phyloP scores from a whole-genome alignment of 805 yeast genomes.

The Candida nitratophila region DNA sequence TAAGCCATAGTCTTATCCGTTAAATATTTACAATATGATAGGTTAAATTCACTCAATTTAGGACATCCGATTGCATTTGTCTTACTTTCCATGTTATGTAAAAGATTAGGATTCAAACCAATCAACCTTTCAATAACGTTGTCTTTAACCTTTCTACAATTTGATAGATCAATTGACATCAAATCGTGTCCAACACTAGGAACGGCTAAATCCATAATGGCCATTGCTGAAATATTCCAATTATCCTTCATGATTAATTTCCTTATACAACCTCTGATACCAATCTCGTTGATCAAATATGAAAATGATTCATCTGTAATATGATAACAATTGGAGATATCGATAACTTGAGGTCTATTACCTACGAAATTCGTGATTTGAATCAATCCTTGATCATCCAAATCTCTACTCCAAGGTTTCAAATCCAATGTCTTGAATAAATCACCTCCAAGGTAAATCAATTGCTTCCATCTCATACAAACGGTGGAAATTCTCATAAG shows the following conservation, averaged over 20 bases:
- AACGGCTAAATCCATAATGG: conserved; percentile 69
- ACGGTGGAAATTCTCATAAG: conserved; percentile 53
- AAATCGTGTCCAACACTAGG: conserved; percentile 55
- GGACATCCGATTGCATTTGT: conserved; percentile 45
- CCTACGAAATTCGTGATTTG: conserved; percentile 66
- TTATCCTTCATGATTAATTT: conserved; percentile 56
- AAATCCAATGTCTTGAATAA: conserved; percentile 49
- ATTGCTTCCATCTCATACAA: conserved; percentile 62
- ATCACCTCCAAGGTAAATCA: conserved; percentile 49
- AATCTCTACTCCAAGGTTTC: conserved; percentile 52
- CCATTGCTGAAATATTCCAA: conserved; percentile 78
- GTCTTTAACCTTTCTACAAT: conserved; percentile 69
- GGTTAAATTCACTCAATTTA: conserved; percentile 41
- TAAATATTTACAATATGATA: conserved; percentile 72
- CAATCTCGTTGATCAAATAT: conserved; percentile 63
- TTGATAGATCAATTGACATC: conserved; percentile 57
- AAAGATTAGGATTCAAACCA: conserved; percentile 36
- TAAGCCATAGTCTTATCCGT: conserved; percentile 64
- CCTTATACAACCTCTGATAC: conserved; percentile 53
- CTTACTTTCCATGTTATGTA: not conserved
- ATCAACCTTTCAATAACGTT: conserved; percentile 63
- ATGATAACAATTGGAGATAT: conserved; percentile 70
- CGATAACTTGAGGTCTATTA: conserved; percentile 51
- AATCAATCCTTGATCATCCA: conserved; percentile 50
- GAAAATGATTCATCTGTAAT: conserved; percentile 71